These are phyloP conservation scores for Penicillium palitans DNA, from an alignment of 2,329 filamentous ascomycete species.

Conservation along the genomic window DNA sequence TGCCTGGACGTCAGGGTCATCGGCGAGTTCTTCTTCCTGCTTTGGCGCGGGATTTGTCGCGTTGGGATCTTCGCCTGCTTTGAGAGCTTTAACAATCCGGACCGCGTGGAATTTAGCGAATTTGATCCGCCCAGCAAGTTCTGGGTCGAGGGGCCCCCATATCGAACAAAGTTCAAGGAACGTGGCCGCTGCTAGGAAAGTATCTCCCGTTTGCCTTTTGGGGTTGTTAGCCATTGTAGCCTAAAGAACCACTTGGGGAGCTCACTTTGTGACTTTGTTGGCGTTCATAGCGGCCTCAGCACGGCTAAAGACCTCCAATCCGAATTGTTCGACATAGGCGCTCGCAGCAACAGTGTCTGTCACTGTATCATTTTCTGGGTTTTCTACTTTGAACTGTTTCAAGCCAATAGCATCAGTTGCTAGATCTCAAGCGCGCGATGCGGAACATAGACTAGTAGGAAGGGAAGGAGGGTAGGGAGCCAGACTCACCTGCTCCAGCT, in stretches of 20 bases:
- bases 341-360: constrained; percentile 82
- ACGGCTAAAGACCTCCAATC: constrained; percentile 79
- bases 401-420: constrained; percentile 3
- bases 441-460: background rate
- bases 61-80: constrained; percentile 89
- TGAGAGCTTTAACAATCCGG: constrained; percentile 85
- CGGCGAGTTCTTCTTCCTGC: constrained; percentile 50
- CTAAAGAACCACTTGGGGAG: background rate
- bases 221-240: background rate
- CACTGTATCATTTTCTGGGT: constrained; percentile 77
- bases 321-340: constrained; percentile 93
- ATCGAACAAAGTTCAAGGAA: constrained; percentile 87
- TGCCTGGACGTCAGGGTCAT: constrained; percentile 64
- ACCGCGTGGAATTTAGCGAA: constrained; percentile 95
- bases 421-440: background rate
- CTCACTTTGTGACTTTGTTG: constrained; percentile 77
- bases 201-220: constrained; percentile 82
- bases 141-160: constrained; percentile 74
- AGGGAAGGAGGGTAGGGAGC: background rate
- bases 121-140: constrained; percentile 83
- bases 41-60: constrained; percentile 75
- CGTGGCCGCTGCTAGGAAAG: constrained; percentile 86
- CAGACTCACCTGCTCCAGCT: constrained; percentile 69
- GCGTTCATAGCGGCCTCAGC: constrained; percentile 79
- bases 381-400: constrained; percentile 66